A percentile compares a stretch with the other conserved stretches of the same genome.
Evolutionary conservation across 495 filamentous ascomycete genomes (phyloP).

Genomic region (Penicillium waksmanii): DNA sequence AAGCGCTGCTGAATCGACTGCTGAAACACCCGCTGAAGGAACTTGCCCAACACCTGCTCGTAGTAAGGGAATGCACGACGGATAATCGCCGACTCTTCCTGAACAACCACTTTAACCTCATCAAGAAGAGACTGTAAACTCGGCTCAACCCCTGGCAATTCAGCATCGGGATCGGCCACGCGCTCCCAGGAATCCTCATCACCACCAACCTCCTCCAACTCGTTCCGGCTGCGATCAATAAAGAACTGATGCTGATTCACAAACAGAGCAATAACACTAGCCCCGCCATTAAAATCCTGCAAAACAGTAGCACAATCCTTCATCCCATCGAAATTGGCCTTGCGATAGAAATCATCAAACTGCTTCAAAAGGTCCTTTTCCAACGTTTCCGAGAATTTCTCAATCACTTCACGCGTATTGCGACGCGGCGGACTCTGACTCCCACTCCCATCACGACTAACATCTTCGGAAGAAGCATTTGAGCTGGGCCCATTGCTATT

Average conservation of each 20-base stretch:
- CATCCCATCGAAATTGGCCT: constrained; percentile 96
- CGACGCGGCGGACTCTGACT: constrained; percentile 37
- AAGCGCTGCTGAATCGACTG: constrained; percentile 95
- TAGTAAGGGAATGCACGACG: constrained; percentile 94
- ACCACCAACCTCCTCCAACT: constrained; percentile 85
- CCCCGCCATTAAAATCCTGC: constrained; percentile 92
- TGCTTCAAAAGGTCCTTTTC: constrained; percentile 95
- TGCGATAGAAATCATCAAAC: constrained; percentile 94
- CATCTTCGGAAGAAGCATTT: constrained; percentile 41
- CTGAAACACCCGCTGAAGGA: constrained; percentile 94
- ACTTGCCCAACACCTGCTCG: constrained; percentile 88
- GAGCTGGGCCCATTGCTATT: background rate
- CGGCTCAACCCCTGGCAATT: constrained; percentile 86
- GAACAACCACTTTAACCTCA: constrained; percentile 93
- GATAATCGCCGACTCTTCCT: constrained; percentile 95
- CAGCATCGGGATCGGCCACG: constrained; percentile 90
- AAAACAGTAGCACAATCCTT: constrained; percentile 90
- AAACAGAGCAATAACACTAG: constrained; percentile 91
- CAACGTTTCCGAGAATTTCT: constrained; percentile 93
- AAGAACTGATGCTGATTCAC: constrained; percentile 99
- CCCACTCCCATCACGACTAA: constrained; percentile 32
- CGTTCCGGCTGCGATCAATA: constrained; percentile 86
- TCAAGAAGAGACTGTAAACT: constrained; percentile 89
- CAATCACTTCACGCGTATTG: constrained; percentile 87
- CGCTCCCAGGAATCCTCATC: constrained; percentile 88